Percentiles rank a stretch among this genome's conserved stretches.
These are phyloP conservation scores for Lasiodiplodia theobromae DNA, from an alignment of 2,329 filamentous ascomycete species.

Conservation along the genomic window DNA sequence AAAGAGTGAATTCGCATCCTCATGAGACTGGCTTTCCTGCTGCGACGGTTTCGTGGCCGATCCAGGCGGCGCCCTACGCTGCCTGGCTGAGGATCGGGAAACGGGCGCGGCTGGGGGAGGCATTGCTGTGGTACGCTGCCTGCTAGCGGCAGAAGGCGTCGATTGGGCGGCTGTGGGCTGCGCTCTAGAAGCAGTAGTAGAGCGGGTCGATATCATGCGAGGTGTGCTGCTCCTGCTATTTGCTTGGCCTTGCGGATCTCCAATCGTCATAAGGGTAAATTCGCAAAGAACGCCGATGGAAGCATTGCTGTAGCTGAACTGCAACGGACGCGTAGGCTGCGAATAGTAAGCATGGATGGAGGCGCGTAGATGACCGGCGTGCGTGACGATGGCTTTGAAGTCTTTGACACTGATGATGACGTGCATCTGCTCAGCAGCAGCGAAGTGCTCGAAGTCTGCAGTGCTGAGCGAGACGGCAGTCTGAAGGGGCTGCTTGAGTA, in stretches of 20 bases:
- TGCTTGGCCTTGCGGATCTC: slow-evolving; percentile 57
- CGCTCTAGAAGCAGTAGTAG: slow-evolving; percentile 43
- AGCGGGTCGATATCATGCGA: slow-evolving; percentile 46
- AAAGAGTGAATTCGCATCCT: slow-evolving; percentile 70
- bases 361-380: slow-evolving; percentile 74
- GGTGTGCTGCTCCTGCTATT: slow-evolving; percentile 42
- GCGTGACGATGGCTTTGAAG: slow-evolving; percentile 78
- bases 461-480: slow-evolving; percentile 80
- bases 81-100: slow-evolving; percentile 42
- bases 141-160: neutral
- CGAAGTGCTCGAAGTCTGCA: slow-evolving; percentile 77
- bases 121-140: slow-evolving; percentile 44
- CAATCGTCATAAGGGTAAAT: slow-evolving; percentile 83
- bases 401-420: slow-evolving; percentile 84
- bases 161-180: slow-evolving; percentile 23
- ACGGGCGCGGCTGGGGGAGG: slow-evolving; percentile 49
- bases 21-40: slow-evolving; percentile 34
- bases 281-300: slow-evolving; percentile 74
- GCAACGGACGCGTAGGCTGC: slow-evolving; percentile 72
- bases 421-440: slow-evolving; percentile 76
- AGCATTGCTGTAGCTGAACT: slow-evolving; percentile 67
- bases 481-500: slow-evolving; percentile 80
- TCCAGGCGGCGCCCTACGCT: slow-evolving; percentile 37
- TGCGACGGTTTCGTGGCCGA: slow-evolving; percentile 39
- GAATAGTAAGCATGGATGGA: slow-evolving; percentile 74